Conservation (phyloP, 2,329 filamentous ascomycete genomes). For the Phyllosticta citriasiana region DNA sequence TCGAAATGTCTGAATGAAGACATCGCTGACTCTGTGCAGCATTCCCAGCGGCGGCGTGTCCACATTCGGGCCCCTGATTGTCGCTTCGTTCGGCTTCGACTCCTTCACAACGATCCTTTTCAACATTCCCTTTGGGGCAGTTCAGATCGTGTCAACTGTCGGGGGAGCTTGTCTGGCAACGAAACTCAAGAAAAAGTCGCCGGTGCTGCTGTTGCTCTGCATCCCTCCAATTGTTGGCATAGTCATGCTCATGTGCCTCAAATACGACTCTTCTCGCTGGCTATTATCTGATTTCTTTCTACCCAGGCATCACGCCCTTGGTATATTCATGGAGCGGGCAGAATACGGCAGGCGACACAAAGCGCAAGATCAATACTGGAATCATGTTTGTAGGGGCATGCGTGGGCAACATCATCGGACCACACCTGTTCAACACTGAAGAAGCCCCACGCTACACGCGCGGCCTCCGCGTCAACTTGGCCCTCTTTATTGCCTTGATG, state of each 20-base stretch:
- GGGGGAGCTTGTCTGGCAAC: conserved; percentile 49
- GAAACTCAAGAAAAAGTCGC: conserved; percentile 44
- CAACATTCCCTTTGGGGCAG: conserved; percentile 51
- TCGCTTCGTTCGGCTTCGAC: conserved; percentile 48
- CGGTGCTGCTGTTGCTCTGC: conserved; percentile 44
- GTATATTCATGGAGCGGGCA: conserved; percentile 53
- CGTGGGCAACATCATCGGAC: conserved; percentile 57
- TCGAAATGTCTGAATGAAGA: conserved; percentile 18
- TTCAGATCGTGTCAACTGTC: conserved; percentile 51
- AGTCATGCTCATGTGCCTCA: conserved; percentile 43
- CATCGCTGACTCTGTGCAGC: conserved; percentile 17
- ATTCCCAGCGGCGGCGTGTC: conserved; percentile 50
- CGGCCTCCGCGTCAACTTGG: conserved; percentile 50
- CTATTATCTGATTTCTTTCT: conserved; percentile 52
- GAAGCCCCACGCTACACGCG: conserved; percentile 49
- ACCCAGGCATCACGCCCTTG: conserved; percentile 50
- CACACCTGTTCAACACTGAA: conserved; percentile 51
- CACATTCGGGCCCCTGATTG: conserved; percentile 50
- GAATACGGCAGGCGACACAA: conserved; percentile 60
- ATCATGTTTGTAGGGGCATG: conserved; percentile 56
- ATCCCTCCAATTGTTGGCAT: conserved; percentile 48
- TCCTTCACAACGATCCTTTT: conserved; percentile 48
- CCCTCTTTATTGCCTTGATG: conserved; percentile 50
- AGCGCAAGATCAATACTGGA: conserved; percentile 56
- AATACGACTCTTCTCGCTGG: conserved; percentile 43